Evolutionary conservation across 1,284 basidiomycete species (phyloP), one percentile per base, ranked within the genome.

Genomic region (Microbotryum silenes-acaulis): DNA sequence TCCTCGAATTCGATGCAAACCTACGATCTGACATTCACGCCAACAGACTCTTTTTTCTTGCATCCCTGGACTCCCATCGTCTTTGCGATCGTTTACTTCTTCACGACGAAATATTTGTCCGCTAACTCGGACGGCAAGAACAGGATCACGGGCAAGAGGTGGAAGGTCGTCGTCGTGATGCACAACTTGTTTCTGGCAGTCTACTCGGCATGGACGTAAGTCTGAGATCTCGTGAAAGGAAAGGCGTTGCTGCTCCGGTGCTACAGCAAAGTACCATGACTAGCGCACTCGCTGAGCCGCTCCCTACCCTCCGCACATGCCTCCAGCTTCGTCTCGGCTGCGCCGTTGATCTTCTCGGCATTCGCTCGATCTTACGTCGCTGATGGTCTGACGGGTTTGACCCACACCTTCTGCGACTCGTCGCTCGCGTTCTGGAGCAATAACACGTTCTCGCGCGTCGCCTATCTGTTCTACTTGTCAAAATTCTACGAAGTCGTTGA

Each of bases 401-500:
- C 68, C 31, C 72, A 72, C 51, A 73, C 72, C 16, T 73, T 71
- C 67, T 75, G 75, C 67, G 74, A 74, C 27, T 72, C 73, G 25
- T 70, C 69, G 18, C 70, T 71, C 54, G 67, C 72, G 14, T 56
- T 72, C 18, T 72, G 73, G 57, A 58, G 61, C 3, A 69, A 51
- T 21, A 37, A 54, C 12, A 54, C 68, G 3, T 72, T 76, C 31
- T 70, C 70, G 46, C 59, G 64, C 4, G 73, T 64, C 47, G 67
- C 69, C 29, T 76, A 70, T 65, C 64, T 73, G 29, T 75, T 75
- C 66, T 75, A 75, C 66, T 55, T 74, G 25, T 68, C 64, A 62
- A 75, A 75, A 63, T 75, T 71, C 69, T 75, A 72, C 71, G 74
- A 75, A 58, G 69, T 75, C 27, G 58, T 75, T 52, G 74, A 75